Percentiles rank a stretch among this genome's conserved stretches.
Conservation (phyloP, 106 monocot species). For the Apostasia shenzhenica region DNA sequence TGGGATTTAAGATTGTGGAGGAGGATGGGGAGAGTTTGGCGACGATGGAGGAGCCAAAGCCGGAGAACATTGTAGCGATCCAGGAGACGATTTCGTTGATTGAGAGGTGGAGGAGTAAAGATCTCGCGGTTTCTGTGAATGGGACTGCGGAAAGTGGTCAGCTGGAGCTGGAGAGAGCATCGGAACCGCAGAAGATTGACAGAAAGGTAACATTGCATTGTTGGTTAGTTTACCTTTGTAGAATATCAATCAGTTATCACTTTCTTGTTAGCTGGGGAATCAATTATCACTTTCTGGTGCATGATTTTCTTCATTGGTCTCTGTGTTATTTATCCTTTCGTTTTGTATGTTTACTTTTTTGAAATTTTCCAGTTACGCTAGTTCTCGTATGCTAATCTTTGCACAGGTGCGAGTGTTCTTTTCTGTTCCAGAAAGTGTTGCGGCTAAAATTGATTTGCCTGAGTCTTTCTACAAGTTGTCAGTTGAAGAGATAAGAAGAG, state of each 20-base stretch:
- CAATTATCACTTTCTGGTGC: too few relatives aligned
- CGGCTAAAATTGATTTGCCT: slow-evolving; percentile 64
- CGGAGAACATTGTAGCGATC: slow-evolving; percentile 39
- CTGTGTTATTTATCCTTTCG: background rate
- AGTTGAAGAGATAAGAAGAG: slow-evolving; percentile 64
- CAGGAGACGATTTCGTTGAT: slow-evolving; percentile 38
- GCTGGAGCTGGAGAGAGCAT: background rate
- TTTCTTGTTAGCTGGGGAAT: too few relatives aligned
- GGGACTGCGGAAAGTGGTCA: background rate
- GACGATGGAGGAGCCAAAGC: slow-evolving; percentile 42
- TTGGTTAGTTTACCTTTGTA: background rate
- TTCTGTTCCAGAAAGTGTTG: slow-evolving; percentile 60
- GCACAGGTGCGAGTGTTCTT: slow-evolving; percentile 72
- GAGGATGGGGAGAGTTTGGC: slow-evolving; percentile 85
- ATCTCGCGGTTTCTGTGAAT: background rate
- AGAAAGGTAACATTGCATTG: slow-evolving; percentile 31
- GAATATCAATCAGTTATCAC: too few relatives aligned
- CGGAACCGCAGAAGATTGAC: slow-evolving; percentile 35
- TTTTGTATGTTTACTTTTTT: background rate
- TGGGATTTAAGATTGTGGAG: slow-evolving; percentile 62
- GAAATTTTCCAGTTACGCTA: background rate
- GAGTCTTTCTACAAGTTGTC: slow-evolving; percentile 81
- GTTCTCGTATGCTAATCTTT: slow-evolving; percentile 1
- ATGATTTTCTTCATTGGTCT: background rate
- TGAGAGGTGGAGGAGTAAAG: slow-evolving; percentile 36